These are phyloP conservation scores for Protomyces pachydermus DNA, from an alignment of 1,139 yeast species.

Conservation along the genomic window DNA sequence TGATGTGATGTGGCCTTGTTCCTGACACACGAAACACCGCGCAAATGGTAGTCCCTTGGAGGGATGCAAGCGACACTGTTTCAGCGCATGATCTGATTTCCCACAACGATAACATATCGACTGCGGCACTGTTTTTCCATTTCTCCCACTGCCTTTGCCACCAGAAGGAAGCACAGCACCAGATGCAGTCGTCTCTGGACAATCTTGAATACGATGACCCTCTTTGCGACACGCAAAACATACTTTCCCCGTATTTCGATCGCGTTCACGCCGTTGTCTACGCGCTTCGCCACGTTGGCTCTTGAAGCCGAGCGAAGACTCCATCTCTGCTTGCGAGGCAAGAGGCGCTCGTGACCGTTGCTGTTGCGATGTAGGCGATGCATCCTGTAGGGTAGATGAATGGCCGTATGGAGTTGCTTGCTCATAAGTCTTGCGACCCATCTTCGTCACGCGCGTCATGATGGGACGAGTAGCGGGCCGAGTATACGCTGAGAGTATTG, in stretches of 20 bases:
- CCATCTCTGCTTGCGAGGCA: conserved; percentile 2
- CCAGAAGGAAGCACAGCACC: not conserved
- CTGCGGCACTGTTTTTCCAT: not conserved
- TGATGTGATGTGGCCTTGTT: conserved; percentile 28
- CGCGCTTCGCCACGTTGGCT: conserved; percentile 16
- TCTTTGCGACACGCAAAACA: conserved; percentile 27
- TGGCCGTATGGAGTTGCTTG: conserved; percentile 28
- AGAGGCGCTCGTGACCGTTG: not conserved
- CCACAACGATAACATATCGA: conserved; percentile 30
- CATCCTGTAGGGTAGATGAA: not conserved
- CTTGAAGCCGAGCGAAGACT: conserved; percentile 9
- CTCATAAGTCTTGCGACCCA: conserved; percentile 25
- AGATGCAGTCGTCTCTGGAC: conserved; percentile 12
- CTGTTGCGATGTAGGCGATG: not conserved
- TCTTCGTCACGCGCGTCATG: conserved; percentile 29
- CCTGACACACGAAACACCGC: conserved; percentile 27
- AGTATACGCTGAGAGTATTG: too few relatives aligned
- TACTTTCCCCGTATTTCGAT: conserved; percentile 25
- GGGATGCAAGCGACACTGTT: conserved; percentile 18
- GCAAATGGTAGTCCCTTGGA: conserved; percentile 27
- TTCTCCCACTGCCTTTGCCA: not conserved
- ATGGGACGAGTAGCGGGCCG: not conserved
- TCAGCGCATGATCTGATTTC: conserved; percentile 26
- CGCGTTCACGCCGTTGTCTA: conserved; percentile 14
- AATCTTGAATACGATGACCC: conserved; percentile 27